Evolutionary conservation across 768 basidiomycete genomes (phyloP).

Genomic region (Asterophora parasitica): DNA sequence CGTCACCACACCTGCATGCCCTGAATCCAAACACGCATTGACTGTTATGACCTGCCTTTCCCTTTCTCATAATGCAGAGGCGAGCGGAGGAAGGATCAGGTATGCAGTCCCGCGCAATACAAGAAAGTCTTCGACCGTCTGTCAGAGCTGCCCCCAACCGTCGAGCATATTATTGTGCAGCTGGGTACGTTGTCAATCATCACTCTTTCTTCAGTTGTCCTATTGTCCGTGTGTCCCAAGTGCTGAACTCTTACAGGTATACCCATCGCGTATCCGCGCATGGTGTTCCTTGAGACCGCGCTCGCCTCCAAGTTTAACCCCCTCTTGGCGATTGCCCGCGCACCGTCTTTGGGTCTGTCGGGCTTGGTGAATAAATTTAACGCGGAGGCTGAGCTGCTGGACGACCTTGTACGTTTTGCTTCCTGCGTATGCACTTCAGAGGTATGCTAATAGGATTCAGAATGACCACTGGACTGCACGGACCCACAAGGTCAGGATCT

Average conservation of each 20-base stretch:
- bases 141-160: slow-evolving; percentile 49
- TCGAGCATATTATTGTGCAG: slow-evolving; percentile 83
- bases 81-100: slow-evolving; percentile 77
- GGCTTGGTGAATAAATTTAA: slow-evolving; percentile 91
- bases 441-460: slow-evolving; percentile 25
- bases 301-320: slow-evolving; percentile 85
- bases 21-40: neutral
- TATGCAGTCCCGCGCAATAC: slow-evolving; percentile 76
- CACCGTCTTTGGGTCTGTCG: slow-evolving; percentile 60
- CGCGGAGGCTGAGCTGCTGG: slow-evolving; percentile 87
- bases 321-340: slow-evolving; percentile 66
- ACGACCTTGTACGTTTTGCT: slow-evolving; percentile 65
- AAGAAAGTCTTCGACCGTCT: slow-evolving; percentile 64
- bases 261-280: slow-evolving; percentile 88
- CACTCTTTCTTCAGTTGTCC: neutral
- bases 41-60: neutral
- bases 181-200: slow-evolving; percentile 45
- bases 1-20: neutral
- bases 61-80: slow-evolving; percentile 61
- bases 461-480: slow-evolving; percentile 93
- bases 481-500: slow-evolving; percentile 55
- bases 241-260: slow-evolving; percentile 39
- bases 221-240: neutral
- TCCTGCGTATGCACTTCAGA: neutral
- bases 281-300: slow-evolving; percentile 81